phyloP scores from a whole-genome alignment of 2,329 filamentous ascomycete species.

The Colletotrichum tofieldiae region DNA sequence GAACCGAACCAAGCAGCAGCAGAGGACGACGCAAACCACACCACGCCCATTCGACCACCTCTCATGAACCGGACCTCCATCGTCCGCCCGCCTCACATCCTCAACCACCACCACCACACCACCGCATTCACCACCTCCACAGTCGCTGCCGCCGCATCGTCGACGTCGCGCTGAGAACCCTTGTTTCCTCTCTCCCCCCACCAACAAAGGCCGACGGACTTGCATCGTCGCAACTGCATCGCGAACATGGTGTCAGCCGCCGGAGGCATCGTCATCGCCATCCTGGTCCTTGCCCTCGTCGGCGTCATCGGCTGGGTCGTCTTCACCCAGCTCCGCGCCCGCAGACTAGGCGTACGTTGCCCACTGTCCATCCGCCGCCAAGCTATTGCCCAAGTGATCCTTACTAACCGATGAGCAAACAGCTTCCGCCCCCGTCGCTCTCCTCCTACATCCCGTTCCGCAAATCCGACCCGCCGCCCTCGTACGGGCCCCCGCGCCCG shows the following conservation, averaged over 20 bases:
- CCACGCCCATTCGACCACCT: conserved; percentile 9
- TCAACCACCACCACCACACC: not conserved
- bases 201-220: conserved; percentile 17
- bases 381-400: not conserved
- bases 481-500: conserved; percentile 67
- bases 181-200: conserved; percentile 17
- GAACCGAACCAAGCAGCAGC: conserved; percentile 3
- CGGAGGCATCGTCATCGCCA: conserved; percentile 81
- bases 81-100: conserved; percentile 22
- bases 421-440: conserved; percentile 80
- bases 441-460: conserved; percentile 81
- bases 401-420: conserved; percentile 29
- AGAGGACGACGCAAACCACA: conserved; percentile 12
- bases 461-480: conserved; percentile 59
- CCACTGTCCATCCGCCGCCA: not conserved
- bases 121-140: not conserved
- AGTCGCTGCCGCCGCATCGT: not conserved
- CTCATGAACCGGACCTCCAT: conserved; percentile 38
- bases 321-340: conserved; percentile 81
- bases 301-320: conserved; percentile 77
- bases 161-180: not conserved
- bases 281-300: conserved; percentile 74
- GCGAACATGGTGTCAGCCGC: conserved; percentile 69
- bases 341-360: conserved; percentile 77
- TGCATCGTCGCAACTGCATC: conserved; percentile 37